Conservation (phyloP, 23 red algal genomes). For the Gracilaria caudata region DNA sequence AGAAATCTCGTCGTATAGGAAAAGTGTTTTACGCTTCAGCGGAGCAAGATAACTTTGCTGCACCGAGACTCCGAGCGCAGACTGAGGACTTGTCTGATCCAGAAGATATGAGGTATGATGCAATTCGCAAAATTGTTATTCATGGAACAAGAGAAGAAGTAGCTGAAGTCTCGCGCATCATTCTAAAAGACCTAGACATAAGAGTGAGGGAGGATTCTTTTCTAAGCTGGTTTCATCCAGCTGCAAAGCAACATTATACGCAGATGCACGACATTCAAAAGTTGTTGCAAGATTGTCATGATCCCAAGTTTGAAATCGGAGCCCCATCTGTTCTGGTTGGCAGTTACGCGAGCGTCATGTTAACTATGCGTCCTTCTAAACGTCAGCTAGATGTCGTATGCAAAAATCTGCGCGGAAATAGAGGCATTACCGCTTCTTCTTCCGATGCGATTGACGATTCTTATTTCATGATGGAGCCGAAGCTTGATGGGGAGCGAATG, state of each 20-base stretch:
- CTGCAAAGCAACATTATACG: slow-evolving; percentile 67
- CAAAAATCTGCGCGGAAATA: slow-evolving; percentile 52
- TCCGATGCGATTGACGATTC: background rate
- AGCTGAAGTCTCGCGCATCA: slow-evolving; percentile 60
- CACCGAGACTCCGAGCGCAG: background rate
- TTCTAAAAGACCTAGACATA: slow-evolving; percentile 70
- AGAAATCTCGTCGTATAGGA: slow-evolving; percentile 19
- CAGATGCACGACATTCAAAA: slow-evolving; percentile 68
- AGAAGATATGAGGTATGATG: slow-evolving; percentile 16
- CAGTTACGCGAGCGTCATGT: slow-evolving; percentile 63
- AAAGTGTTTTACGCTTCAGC: background rate
- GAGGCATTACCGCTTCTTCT: background rate
- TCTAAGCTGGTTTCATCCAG: slow-evolving; percentile 69
- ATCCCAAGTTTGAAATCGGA: slow-evolving; percentile 71
- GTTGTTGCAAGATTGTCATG: slow-evolving; percentile 49
- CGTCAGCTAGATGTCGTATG: slow-evolving; percentile 44
- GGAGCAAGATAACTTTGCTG: background rate
- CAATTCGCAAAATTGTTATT: slow-evolving; percentile 22
- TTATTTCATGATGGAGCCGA: slow-evolving; percentile 86
- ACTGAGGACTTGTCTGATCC: slow-evolving; percentile 9
- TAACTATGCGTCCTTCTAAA: slow-evolving; percentile 61
- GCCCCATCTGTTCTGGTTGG: slow-evolving; percentile 49
- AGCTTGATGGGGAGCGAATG: slow-evolving; percentile 88
- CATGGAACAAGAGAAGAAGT: slow-evolving; percentile 43
- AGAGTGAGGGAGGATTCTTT: slow-evolving; percentile 41